Conservation (phyloP, 163 green algal species). For the Botryococcus braunii region DNA sequence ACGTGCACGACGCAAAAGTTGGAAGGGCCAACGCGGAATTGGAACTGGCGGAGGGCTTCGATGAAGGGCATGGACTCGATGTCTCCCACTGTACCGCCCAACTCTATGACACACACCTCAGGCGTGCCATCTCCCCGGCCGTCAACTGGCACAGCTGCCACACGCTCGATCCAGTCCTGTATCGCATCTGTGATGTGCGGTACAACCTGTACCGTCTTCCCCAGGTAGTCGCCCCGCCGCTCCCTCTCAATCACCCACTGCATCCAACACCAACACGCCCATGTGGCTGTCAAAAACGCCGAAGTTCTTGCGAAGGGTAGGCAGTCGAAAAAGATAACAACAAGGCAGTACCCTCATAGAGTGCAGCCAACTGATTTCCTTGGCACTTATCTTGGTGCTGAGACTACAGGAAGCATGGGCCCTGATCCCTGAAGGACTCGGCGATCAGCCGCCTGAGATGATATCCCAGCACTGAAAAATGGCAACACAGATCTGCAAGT, state of each 20-base stretch:
- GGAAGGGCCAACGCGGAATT: slow-evolving; percentile 47
- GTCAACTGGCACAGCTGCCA: slow-evolving; percentile 87
- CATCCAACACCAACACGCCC: too few species aligned
- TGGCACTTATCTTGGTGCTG: too few species aligned
- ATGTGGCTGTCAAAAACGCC: too few species aligned
- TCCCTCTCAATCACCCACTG: slow-evolving; percentile 93
- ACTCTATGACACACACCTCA: slow-evolving; percentile 97
- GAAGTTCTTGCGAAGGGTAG: too few species aligned
- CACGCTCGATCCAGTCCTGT: slow-evolving; percentile 97
- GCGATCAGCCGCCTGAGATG: too few species aligned
- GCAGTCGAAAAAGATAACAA: too few species aligned
- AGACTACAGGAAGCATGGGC: too few species aligned
- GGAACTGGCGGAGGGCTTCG: slow-evolving; percentile 57
- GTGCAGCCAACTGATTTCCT: too few species aligned
- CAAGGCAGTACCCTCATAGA: too few species aligned
- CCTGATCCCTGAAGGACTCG: too few species aligned
- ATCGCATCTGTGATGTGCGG: slow-evolving; percentile 85
- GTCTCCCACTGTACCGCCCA: slow-evolving; percentile 94
- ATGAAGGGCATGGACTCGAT: slow-evolving; percentile 99
- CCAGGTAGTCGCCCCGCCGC: slow-evolving; percentile 92
- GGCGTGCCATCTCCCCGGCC: slow-evolving; percentile 63
- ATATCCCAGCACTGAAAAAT: too few species aligned
- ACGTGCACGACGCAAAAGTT: slow-evolving; percentile 91
- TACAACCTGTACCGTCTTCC: slow-evolving; percentile 94
- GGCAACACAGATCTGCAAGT: too few species aligned